Evolutionary conservation across 768 basidiomycete genomes (phyloP).

Genomic region (Mycena haematopus): DNA sequence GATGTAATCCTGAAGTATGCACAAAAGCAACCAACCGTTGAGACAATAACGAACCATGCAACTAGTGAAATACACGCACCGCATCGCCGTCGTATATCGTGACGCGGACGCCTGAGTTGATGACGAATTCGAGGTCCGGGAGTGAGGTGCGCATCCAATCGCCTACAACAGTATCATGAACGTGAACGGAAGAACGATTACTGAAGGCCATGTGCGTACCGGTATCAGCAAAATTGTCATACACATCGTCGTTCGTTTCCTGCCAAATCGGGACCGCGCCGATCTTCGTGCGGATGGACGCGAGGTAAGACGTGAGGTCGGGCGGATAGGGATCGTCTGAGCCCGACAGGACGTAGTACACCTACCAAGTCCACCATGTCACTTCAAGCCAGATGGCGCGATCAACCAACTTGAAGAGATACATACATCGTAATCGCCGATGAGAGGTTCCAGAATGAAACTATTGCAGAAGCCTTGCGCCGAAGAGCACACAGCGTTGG

Average conservation of each 20-base stretch:
- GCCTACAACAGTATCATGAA: neutral
- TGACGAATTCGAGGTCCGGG: conserved; percentile 60
- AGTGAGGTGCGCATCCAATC: conserved; percentile 39
- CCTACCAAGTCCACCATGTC: conserved; percentile 29
- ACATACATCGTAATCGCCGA: conserved; percentile 59
- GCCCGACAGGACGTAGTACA: conserved; percentile 55
- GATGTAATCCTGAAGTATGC: conserved; percentile 51
- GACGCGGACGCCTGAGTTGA: conserved; percentile 57
- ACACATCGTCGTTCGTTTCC: conserved; percentile 48
- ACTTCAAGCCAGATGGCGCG: no score
- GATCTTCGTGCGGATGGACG: conserved; percentile 42
- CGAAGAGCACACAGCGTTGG: conserved; percentile 55
- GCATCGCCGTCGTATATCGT: conserved; percentile 64
- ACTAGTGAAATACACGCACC: conserved; percentile 42
- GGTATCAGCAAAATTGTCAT: conserved; percentile 55
- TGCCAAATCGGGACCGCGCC: conserved; percentile 55
- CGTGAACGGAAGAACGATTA: no score
- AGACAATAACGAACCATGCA: neutral
- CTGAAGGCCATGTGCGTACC: conserved; percentile 39
- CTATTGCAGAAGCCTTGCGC: conserved; percentile 68
- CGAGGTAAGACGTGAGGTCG: conserved; percentile 41
- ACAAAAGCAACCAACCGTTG: no score
- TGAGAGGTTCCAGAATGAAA: conserved; percentile 58
- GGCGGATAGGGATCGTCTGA: conserved; percentile 61
- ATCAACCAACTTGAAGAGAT: no score